Base-by-base conservation (phyloP, 495 filamentous ascomycete genomes). In the Podospora tetraspora region DNA sequence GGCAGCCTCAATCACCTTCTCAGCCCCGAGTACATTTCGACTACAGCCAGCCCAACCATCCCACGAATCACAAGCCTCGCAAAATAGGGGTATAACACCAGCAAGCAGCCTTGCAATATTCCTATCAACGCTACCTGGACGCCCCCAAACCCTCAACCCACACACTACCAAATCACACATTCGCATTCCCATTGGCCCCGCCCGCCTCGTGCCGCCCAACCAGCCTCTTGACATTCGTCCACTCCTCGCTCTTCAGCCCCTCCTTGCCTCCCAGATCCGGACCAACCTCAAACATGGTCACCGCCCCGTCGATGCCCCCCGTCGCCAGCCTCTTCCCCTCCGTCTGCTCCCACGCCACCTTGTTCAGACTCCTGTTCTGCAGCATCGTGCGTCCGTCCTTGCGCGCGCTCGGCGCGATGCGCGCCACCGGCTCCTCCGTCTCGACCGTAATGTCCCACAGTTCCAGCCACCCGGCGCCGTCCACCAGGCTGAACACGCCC, bases 391-490 rank as follows among this genome's bases (percentile, higher is more conserved):
- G 73, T 63, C 85, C 80, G 68, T 87, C 82, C 76, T 88, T 85
- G 34, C 85, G 81, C 11, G 83, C 79, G 69, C 82, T 87, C 0
- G 95, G 93, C 58, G 85, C 83, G 59, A 91, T 88, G 69, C 88
- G 89, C 56, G 89, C 89, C 1, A 92, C 88, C 0, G 95, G 96
- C 21, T 97, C 92, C 80, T 98, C 95, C 2, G 89, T 93, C 77
- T 97, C 94, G 19, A 91, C 84, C 22, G 91, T 96, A 13, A 99
- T 84, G 75, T 99, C 96, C 92, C 94, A 99, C 56, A 99, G 82
- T 78, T 98, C 95, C 52, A 99, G 81, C 75, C 89, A 91, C n/a
- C 95, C 95, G 16, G 89, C 91, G 43, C 95, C 95, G 69, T 98
- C 95, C 25, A 98, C 95, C 13, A 93, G 85, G 16, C 91, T 91